Evolutionary conservation across 371 early-diverging fungal genomes (phyloP).

Genomic region (Lichtheimia ramosa): DNA sequence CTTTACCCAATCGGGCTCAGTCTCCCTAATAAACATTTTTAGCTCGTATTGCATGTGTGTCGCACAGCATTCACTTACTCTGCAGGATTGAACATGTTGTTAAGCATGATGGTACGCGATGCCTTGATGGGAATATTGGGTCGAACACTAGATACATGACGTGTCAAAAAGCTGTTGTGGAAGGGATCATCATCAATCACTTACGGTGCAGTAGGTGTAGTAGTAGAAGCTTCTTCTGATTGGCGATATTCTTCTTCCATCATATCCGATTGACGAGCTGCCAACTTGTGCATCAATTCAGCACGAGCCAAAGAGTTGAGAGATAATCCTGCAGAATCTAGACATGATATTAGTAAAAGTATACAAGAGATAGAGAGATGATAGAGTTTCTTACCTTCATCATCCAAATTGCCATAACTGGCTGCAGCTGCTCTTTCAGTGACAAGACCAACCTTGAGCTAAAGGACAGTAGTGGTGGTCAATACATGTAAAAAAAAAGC

Average conservation of each 20-base stretch:
- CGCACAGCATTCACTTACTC: slow-evolving; percentile 59
- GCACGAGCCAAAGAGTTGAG: slow-evolving; percentile 75
- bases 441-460: slow-evolving; percentile 84
- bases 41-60: background rate
- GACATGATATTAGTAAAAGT: background rate
- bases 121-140: slow-evolving; percentile 48
- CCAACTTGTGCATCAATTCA: slow-evolving; percentile 88
- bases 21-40: slow-evolving; percentile 60
- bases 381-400: slow-evolving; percentile 58
- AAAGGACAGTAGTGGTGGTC: background rate
- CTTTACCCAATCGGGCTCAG: slow-evolving; percentile 83
- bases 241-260: slow-evolving; percentile 13
- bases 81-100: slow-evolving; percentile 91
- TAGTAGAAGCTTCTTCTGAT: background rate
- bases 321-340: slow-evolving; percentile 63
- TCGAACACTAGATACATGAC: slow-evolving; percentile 22
- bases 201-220: too few relatives aligned
- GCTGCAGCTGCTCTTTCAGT: slow-evolving; percentile 59
- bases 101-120: slow-evolving; percentile 71
- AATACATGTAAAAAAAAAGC: background rate
- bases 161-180: too few relatives aligned
- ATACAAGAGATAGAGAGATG: background rate
- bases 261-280: slow-evolving; percentile 46
- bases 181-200: background rate
- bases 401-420: slow-evolving; percentile 48